Evolutionary conservation across 106 monocot species (phyloP), one percentile per base, ranked within the genome.

Genomic region (Agapanthus africanus): DNA sequence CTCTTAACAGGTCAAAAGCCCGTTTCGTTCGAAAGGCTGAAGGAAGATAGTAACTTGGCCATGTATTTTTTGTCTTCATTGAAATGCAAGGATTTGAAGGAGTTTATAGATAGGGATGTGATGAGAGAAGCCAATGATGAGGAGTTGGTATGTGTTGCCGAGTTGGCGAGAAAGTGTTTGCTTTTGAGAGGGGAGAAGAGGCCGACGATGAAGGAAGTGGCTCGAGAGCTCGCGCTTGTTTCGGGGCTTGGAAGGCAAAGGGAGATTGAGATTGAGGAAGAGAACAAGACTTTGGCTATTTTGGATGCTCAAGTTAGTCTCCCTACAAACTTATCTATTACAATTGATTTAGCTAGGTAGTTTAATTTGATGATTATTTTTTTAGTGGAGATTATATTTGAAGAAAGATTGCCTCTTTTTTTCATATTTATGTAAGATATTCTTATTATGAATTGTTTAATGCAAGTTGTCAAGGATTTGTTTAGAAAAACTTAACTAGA

Each of bases 121-220:
- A 35, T 73, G 61, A 78, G 67, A 39, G 68, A 71, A 73, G 72
- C 23, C 26, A 72, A 26, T 5, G 59, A 34, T 4, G 72, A 78
- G 56, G 67, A 78, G 66, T 27, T 78, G 72, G 65, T 26, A 2
- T 38, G 57, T 13, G 70, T 67, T n/a, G n/a, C n/a, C n/a, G n/a
- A n/a, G n/a, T n/a, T 0, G 66, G 71, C 0, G 72, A 67, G 66
- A 36, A 78, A 78, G 49, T 78, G 78, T 22, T 65, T 78, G 42
- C 78, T 72, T 4, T 33, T 78, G 46, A 78, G 78, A 49, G 72
- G 78, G 37, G 72, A 72, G 10, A 72, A 72, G 72, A 72, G 72
- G 67, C 78, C 72, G 18, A 60, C 72, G 11, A 78, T 72, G 72
- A 72, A 78, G 26, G 78, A 72, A 38, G 78, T 78, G 14, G 78